A percentile compares a stretch with the other conserved stretches of the same genome.
Evolutionary conservation across 1,139 yeast genomes (phyloP).

Genomic region (Zygoascus hellenicus): DNA sequence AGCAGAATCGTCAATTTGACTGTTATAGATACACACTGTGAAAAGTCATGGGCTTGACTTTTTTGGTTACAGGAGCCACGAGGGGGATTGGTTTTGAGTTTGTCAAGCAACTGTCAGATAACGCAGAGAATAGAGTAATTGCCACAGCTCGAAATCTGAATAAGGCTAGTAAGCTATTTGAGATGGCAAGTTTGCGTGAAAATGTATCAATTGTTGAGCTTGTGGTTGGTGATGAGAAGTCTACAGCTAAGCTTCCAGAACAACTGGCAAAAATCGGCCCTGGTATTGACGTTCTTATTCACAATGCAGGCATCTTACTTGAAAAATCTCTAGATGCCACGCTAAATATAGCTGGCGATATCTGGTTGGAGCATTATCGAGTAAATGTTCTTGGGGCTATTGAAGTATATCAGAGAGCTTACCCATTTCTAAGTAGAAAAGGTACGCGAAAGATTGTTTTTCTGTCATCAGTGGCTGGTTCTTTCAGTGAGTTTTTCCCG

Average conservation of each 20-base stretch:
- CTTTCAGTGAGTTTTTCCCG: slow-evolving; percentile 21
- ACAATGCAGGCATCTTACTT: slow-evolving; percentile 43
- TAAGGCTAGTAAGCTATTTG: slow-evolving; percentile 1
- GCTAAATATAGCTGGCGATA: slow-evolving; percentile 19
- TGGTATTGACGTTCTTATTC: slow-evolving; percentile 42
- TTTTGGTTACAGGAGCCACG: slow-evolving; percentile 32
- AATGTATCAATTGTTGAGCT: slow-evolving; percentile 24
- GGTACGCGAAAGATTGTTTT: slow-evolving; percentile 23
- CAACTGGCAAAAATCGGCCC: not conserved
- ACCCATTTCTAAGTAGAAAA: slow-evolving; percentile 22
- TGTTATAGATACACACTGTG: too few species aligned
- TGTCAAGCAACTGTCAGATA: slow-evolving; percentile 24
- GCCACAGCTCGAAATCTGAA: slow-evolving; percentile 29
- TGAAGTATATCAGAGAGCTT: slow-evolving; percentile 28
- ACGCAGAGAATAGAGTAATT: slow-evolving; percentile 28
- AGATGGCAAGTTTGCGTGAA: slow-evolving; percentile 18
- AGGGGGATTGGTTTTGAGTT: slow-evolving; percentile 35
- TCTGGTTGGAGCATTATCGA: slow-evolving; percentile 27
- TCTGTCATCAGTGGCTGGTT: slow-evolving; percentile 27
- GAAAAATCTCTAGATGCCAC: slow-evolving; percentile 19
- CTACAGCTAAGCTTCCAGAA: not conserved
- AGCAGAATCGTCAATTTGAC: too few species aligned
- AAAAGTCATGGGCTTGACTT: slow-evolving; percentile 18
- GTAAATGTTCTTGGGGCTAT: slow-evolving; percentile 35
- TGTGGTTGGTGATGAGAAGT: slow-evolving; percentile 18